Percentiles rank a stretch among this genome's conserved stretches.
phyloP scores from a whole-genome alignment of 176 grass and related monocot genomes.

The Ananas comosus region DNA sequence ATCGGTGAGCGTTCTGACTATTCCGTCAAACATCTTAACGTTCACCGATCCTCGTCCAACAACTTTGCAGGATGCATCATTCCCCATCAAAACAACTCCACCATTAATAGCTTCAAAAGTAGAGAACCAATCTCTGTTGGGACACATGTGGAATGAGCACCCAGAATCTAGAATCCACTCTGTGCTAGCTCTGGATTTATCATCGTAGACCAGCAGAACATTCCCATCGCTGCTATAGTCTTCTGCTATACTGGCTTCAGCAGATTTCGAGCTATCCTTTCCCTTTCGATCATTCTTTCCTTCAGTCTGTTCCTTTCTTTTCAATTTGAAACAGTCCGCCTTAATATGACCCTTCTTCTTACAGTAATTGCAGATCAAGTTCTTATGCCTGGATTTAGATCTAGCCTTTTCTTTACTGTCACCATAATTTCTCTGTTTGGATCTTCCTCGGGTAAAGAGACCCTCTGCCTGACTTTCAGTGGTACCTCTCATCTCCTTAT shows the following conservation, averaged over 20 bases:
- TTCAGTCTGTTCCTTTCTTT: background rate
- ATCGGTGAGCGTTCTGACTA: background rate
- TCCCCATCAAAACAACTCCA: constrained; percentile 8
- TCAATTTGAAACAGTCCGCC: background rate
- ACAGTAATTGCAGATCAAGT: background rate
- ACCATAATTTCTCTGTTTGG: background rate
- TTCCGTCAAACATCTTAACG: constrained; percentile 10
- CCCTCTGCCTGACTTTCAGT: too few species aligned
- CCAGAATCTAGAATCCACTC: background rate
- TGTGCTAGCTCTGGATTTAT: background rate
- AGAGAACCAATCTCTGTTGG: constrained; percentile 9
- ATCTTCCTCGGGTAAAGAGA: background rate
- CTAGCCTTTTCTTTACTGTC: background rate
- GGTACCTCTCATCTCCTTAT: too few species aligned
- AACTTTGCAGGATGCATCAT: background rate
- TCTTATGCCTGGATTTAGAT: background rate
- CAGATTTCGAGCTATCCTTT: background rate
- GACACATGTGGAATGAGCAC: constrained; percentile 11
- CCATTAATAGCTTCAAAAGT: background rate
- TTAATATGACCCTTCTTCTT: background rate
- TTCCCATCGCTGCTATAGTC: background rate
- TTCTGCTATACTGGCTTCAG: background rate
- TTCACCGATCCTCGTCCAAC: background rate
- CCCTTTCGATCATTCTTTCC: background rate
- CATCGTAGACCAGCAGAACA: too few species aligned